These are phyloP conservation scores for Adansonia gregorii DNA, from an alignment of 441 rosid genomes.

Conservation along the genomic window DNA sequence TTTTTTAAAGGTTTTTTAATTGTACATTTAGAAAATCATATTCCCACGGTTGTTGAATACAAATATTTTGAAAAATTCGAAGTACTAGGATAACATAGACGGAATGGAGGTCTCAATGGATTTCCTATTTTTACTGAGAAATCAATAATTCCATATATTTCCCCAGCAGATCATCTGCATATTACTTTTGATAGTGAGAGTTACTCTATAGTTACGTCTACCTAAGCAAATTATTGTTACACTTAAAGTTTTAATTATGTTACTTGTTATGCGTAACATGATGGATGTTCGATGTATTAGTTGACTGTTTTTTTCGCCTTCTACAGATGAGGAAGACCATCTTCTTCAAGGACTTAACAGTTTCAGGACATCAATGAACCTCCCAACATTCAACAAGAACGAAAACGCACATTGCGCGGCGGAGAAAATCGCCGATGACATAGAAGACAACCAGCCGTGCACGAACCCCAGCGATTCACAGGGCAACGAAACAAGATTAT, in stretches of 20 bases:
- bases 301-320: neutral
- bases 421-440: constrained; percentile 55
- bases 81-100: too few relatives aligned
- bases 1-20: too few relatives aligned
- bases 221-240: too few relatives aligned
- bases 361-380: constrained; percentile 51
- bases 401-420: constrained; percentile 68
- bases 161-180: too few relatives aligned
- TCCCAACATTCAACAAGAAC: constrained; percentile 52
- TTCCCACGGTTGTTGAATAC: too few relatives aligned
- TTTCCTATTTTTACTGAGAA: too few relatives aligned
- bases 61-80: too few relatives aligned
- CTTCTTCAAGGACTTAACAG: constrained; percentile 78
- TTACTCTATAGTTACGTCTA: too few relatives aligned
- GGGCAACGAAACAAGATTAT: constrained; percentile 37
- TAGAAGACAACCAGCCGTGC: constrained; percentile 39
- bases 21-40: too few relatives aligned
- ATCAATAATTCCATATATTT: too few relatives aligned
- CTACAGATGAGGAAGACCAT: constrained; percentile 54
- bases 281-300: neutral
- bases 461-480: constrained; percentile 22
- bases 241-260: neutral
- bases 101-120: too few relatives aligned
- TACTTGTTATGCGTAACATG: neutral
- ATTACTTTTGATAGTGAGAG: too few relatives aligned